Percentiles rank a stretch among this genome's conserved stretches.
phyloP scores from a whole-genome alignment of 2,329 filamentous ascomycete genomes.

The Colletotrichum sp. region DNA sequence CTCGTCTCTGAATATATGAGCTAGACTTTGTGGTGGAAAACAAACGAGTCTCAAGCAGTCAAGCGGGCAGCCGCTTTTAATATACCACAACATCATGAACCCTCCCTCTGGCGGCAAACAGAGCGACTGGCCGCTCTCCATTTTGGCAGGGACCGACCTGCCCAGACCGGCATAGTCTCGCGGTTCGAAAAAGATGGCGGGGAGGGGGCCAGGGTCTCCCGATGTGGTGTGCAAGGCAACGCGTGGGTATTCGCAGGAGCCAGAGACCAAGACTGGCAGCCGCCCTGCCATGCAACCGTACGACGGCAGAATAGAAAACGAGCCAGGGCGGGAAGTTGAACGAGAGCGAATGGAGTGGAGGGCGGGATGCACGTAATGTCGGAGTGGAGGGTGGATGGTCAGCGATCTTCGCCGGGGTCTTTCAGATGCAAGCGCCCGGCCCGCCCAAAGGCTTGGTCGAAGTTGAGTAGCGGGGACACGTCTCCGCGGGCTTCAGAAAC shows the following conservation, averaged over 20 bases:
- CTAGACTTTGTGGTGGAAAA: background rate
- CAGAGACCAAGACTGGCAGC: slow-evolving; percentile 8
- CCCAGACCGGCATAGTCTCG: background rate
- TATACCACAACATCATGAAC: slow-evolving; percentile 7
- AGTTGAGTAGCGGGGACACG: background rate
- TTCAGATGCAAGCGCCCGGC: slow-evolving; percentile 21
- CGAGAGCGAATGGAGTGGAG: slow-evolving; percentile 8
- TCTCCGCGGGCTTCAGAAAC: background rate
- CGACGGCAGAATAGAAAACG: background rate
- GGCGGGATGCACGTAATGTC: slow-evolving; percentile 13
- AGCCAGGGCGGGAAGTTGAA: background rate
- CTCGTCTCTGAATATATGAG: slow-evolving; percentile 1
- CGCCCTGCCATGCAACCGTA: slow-evolving; percentile 15
- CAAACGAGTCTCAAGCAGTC: background rate
- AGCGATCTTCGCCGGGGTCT: slow-evolving; percentile 14
- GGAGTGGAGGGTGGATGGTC: background rate
- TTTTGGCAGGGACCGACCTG: background rate
- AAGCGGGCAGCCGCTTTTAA: slow-evolving; percentile 13
- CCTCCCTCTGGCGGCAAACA: background rate
- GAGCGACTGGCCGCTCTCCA: background rate
- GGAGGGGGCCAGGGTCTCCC: background rate
- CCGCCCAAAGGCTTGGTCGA: background rate
- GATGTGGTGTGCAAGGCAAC: slow-evolving; percentile 10
- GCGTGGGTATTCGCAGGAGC: slow-evolving; percentile 10
- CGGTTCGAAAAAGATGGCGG: background rate